Evolutionary conservation across 306 rosid species (phyloP), one percentile per base, ranked within the genome.

Genomic region (Prunus salicina): DNA sequence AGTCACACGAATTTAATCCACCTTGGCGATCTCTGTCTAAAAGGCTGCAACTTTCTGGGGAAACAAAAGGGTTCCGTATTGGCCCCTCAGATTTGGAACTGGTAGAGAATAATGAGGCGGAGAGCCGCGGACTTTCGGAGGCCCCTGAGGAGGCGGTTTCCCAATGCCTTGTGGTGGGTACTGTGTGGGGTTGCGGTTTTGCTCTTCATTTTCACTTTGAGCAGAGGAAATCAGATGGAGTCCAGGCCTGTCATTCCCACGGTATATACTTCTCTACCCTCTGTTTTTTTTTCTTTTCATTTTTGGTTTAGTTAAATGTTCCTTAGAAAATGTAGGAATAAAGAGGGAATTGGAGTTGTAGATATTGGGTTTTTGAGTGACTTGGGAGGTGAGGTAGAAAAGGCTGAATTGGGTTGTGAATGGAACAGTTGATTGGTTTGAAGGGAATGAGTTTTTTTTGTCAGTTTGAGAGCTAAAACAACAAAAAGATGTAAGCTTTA

Each of bases 201-300:
- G 84, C 90, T 94, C 7, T 92, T 94, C 85, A 65, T 94, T 28
- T 90, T 81, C 84, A 76, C 87, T 74, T 80, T 91, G 20, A 86
- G 85, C 87, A 90, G 83, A 84, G 98, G 92, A 52, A 84, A 70
- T 82, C 93, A 87, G 84, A 88, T 90, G 76, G 93, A 92, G 83
- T 85, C 98, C 47, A 86, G 88, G 78, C 95, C 96, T 3, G 81
- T 78, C 66, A 82, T 90, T 53, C 25, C 89, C 15, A 85, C 87
- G 85, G 97, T 94, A 90, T 47, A 24, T 2, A 60, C 38, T 68
- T 69, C 32, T 34, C 12, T 3, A 9, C 30, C 12, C 51, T 74
- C 22, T 38, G 43, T 7, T 38, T 32, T 32, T 5, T 12, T 57
- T 43, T 12, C 0, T 3, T 30, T 66, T 46, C 18, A 0, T 47